Evolutionary conservation across 1,139 yeast species (phyloP), one percentile per base, ranked within the genome.

Genomic region (Debaryomyces coudertii): DNA sequence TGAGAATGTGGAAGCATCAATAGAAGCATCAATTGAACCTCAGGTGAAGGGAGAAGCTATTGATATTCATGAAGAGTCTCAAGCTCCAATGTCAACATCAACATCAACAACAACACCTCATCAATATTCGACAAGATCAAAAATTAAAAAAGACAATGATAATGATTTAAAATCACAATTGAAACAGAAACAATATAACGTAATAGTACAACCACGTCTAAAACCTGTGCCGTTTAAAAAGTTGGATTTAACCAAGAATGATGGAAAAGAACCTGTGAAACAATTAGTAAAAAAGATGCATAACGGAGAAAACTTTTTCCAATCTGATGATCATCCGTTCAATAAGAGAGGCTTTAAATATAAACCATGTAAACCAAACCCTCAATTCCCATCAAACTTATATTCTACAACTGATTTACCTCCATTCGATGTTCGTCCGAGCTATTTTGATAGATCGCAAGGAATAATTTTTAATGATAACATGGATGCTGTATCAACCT

Each of bases 321-420:
- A 70, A 29, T 73, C 80, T 12, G 96, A 88, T 34, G 97, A 90
- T 48, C 80, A 83, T 44, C 97, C 97, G 0, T 71, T 80, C 53
- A 90, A 90, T 62, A 78, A 83, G 54, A 70, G 95, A 45, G 95
- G 96, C 1, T 93, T 85, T 69, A 82, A 90, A 51, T 93, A 92
- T 63, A 74, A 81, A 46, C 83, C 92, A 28, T 89, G 97, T 61
- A 77, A 83, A 7, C 92, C 96, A 0, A 83, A 84, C 51, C 85
- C 89, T 1, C 55, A 61, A 1, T 77, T 90, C 52, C 66, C 71
- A 2, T 77, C 87, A 16, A 71, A 83, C 34, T 73, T 85, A 55
- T 92, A 89, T 59, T 74, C 88, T 25, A 82, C 90, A 1, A 82
- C 90, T 0, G 98, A 92, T 50, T 64, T 85, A 6, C 82, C 85